A percentile compares a stretch with the other conserved stretches of the same genome.
Conservation (phyloP, 2,329 filamentous ascomycete species). For the Blastomyces gilchristii region DNA sequence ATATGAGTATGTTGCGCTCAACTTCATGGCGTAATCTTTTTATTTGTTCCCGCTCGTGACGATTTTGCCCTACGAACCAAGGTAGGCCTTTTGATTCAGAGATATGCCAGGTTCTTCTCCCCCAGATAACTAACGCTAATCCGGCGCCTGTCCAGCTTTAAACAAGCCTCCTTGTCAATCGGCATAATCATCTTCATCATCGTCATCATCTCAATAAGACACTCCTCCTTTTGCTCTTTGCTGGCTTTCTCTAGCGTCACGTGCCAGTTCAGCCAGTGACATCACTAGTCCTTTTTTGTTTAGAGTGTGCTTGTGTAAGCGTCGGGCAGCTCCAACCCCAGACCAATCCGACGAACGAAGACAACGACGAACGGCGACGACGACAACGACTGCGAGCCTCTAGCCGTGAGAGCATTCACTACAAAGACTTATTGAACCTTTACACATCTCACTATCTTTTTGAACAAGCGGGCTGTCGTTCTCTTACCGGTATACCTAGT, state of each 20-base stretch:
- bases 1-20: background rate
- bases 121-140: background rate
- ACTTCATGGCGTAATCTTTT: background rate
- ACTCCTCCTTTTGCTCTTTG: background rate
- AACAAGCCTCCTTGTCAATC: background rate
- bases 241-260: background rate
- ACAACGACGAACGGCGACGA: background rate
- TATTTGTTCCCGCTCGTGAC: background rate
- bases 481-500: background rate
- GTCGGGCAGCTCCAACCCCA: background rate
- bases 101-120: too few relatives aligned
- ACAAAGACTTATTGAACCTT: background rate
- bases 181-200: background rate
- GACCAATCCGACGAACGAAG: background rate
- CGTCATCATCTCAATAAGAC: background rate
- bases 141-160: background rate
- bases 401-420: background rate
- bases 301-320: background rate
- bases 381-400: background rate
- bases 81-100: too few relatives aligned
- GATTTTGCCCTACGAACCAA: background rate
- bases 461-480: background rate
- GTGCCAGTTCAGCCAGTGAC: background rate
- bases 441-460: background rate
- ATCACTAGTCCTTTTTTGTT: slow-evolving; percentile 7